Conservation (phyloP, 768 basidiomycete genomes). For the Guyanaporus albipodus region DNA sequence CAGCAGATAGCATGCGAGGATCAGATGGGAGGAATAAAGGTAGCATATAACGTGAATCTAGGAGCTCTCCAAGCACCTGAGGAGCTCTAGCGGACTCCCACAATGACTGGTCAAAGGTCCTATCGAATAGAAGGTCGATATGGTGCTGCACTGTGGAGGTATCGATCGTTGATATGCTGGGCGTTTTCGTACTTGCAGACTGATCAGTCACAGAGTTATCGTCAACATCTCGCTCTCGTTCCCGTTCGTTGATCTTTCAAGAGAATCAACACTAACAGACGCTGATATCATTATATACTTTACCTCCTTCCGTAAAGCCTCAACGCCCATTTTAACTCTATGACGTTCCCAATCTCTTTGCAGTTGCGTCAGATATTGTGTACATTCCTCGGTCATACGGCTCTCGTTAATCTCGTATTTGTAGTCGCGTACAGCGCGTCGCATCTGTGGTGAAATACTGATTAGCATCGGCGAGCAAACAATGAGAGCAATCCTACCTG, state of each 20-base stretch:
- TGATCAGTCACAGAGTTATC: constrained; percentile 38
- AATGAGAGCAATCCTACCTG: constrained; percentile 50
- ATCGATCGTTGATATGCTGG: constrained; percentile 33
- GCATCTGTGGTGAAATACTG: constrained; percentile 54
- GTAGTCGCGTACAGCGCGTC: constrained; percentile 88
- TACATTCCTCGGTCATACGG: constrained; percentile 92
- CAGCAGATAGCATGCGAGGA: constrained; percentile 69
- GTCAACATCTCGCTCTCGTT: constrained; percentile 41
- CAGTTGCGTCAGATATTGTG: constrained; percentile 88
- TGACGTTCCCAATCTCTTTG: constrained; percentile 98
- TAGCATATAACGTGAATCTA: constrained; percentile 93
- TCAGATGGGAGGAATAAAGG: constrained; percentile 82
- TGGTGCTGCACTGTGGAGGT: constrained; percentile 42
- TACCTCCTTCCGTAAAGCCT: constrained; percentile 81
- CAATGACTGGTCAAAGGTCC: constrained; percentile 51
- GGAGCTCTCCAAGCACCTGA: constrained; percentile 81
- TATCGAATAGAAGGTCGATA: constrained; percentile 83
- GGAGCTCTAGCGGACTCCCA: constrained; percentile 81
- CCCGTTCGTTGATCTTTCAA: constrained; percentile 59
- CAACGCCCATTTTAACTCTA: constrained; percentile 81
- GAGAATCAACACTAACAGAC: constrained; percentile 3
- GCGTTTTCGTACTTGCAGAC: constrained; percentile 29
- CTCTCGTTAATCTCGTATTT: constrained; percentile 92
- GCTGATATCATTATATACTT: not conserved
- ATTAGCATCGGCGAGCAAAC: not conserved